Evolutionary conservation across 2,329 filamentous ascomycete species (phyloP), one percentile per base, ranked within the genome.

Genomic region (Dendryphion nanum): DNA sequence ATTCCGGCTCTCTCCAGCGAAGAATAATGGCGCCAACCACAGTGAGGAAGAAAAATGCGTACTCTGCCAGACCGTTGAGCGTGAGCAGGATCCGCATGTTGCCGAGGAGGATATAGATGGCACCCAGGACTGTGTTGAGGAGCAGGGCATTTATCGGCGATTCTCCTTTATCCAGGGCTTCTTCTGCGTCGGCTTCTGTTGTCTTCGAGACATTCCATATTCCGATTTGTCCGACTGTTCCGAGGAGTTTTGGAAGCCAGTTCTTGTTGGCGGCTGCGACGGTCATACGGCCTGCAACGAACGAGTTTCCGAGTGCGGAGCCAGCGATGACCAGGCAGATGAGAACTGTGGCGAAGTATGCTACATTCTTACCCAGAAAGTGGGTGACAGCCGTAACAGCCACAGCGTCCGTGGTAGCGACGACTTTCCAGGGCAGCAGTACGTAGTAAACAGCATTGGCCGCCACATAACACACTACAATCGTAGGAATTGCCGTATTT

Each of bases 21-120:
- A 83, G 56, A 6, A 82, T 64, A 5, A 83, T 70, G 2, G 76
- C 78, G 0, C 79, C 81, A 0, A 82, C 53, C 0, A 83, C 79
- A 0, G 79, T 79, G 8, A 83, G 65, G 57, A 83, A 82, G 68
- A 83, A 83, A 62, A 83, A 83, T 0, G 78, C 74, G 47, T 80
- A 83, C 33, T 65, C 62, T 1, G 56, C 60, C 6, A 66, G 50
- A 1, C 62, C 62, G 18, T 66, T 66, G 24, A 66, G 76, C 0
- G 79, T 83, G 7, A 83, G 59, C 0, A 83, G 70, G 1, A 78
- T 76, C 14, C 80, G 75, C 69, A 83, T 83, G 55, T 74, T 79
- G 5, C 79, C 80, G 0, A 82, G 63, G 0, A 82, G 60, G 29
- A 83, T 81, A 55, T 83, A 83, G 1, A 82, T 43, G 0, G 76